A percentile compares a stretch with the other conserved stretches of the same genome.
Conservation (phyloP, 1,139 yeast species). For the Suhomyces bribrorum region DNA sequence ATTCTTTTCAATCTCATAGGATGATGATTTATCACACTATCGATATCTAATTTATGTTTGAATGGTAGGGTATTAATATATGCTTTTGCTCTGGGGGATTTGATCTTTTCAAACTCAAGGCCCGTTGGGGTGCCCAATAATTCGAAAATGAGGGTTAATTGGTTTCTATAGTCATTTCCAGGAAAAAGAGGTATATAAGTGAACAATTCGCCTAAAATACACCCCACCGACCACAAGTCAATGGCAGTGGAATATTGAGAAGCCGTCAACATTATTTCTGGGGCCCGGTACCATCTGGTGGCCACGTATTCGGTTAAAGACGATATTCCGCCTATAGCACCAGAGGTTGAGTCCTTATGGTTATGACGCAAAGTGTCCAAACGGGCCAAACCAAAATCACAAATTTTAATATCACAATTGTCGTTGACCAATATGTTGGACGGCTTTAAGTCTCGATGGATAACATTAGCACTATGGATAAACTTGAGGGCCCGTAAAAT, state of each 20-base stretch:
- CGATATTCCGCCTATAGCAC: conserved; percentile 26
- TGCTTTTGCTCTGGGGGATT: conserved; percentile 61
- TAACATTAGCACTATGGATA: conserved; percentile 96
- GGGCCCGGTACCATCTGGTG: conserved; percentile 80
- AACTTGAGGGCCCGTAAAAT: conserved; percentile 90
- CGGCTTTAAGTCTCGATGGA: conserved; percentile 93
- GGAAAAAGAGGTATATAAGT: conserved; percentile 71
- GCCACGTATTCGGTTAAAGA: conserved; percentile 74
- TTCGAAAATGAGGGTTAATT: conserved; percentile 60
- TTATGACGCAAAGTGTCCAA: conserved; percentile 25
- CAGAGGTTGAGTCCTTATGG: conserved; percentile 36
- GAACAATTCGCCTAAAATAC: conserved; percentile 68
- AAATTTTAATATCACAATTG: conserved; percentile 92
- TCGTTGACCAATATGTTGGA: conserved; percentile 90
- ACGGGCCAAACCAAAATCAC: conserved; percentile 81
- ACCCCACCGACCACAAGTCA: conserved; percentile 80
- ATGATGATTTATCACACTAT: conserved; percentile 15
- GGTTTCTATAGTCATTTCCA: conserved; percentile 73
- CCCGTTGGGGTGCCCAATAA: conserved; percentile 64
- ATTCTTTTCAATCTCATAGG: conserved; percentile 16
- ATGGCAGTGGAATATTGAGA: conserved; percentile 71
- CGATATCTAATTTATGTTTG: conserved; percentile 14
- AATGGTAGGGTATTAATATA: conserved; percentile 63
- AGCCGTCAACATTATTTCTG: conserved; percentile 72
- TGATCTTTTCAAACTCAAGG: conserved; percentile 57